Base-by-base conservation (phyloP, 441 rosid species). In the Omphalea diandra region DNA sequence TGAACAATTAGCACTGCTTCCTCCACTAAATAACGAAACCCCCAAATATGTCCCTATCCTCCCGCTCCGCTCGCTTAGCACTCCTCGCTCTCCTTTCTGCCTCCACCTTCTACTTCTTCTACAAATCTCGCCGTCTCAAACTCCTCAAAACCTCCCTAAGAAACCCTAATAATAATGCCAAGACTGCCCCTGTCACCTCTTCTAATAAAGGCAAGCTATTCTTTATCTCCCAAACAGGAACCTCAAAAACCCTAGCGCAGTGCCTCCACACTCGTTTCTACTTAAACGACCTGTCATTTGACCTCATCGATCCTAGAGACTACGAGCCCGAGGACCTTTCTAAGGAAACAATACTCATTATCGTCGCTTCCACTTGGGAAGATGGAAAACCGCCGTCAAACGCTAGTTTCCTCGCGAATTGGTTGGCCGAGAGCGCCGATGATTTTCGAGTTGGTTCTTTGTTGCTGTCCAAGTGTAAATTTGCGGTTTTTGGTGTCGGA, bases 271-370 rank as follows among this genome's bases (percentile, higher is more conserved):
- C 63, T 46, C 77, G 83, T 63, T 73, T 83, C 22, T 54, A 72
- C 63, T 73, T 83, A 24, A 83, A 77, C 46, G 75, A 67, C 58
- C 67, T 90, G 63, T 68, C 75, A 9, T 83, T 91, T 68, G 96
- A 91, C 41, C 89, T 95, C 43, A 84, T 88, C 59, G 93, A 95
- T 73, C 82, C 89, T 56, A 80, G 78, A 53, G 73, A 65, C 83
- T 94, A 94, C 79, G 96, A 92, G 78, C 98, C 99, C 22, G 97
- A 94, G 72, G 99, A 90, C 72, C 81, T 94, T 41, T 82, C 88
- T 3, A 87, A 83, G 53, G 98, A 95, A 73, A 70, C 75, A 18
- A 43, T 86, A 3, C 75, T 90, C 14, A 27, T 95, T 58, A 77
- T 90, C 64, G 43, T 95, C 40, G 92, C 96, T 18, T 92, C 96